phyloP scores from a whole-genome alignment of 2,329 filamentous ascomycete genomes.

The Colletotrichum sp. region DNA sequence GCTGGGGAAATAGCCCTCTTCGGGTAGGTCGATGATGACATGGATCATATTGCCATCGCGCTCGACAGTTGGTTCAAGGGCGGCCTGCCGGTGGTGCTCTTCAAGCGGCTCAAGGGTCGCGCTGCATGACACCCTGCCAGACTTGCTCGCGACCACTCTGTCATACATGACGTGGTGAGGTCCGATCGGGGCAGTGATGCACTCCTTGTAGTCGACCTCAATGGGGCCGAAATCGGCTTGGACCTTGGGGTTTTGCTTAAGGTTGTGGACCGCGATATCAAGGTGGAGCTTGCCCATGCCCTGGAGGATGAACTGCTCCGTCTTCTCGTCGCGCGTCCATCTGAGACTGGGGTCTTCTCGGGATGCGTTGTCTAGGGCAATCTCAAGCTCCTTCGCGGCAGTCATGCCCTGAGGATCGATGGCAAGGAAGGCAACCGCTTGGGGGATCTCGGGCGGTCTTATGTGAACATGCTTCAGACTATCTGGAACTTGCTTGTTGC shows the following conservation, averaged over 20 bases:
- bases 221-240: constrained; percentile 88
- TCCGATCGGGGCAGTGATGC: constrained; percentile 62
- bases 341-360: constrained; percentile 93
- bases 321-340: constrained; percentile 84
- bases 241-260: constrained; percentile 88
- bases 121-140: constrained; percentile 77
- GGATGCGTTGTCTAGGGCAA: constrained; percentile 77
- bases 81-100: constrained; percentile 34
- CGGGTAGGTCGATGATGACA: constrained; percentile 60
- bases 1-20: constrained; percentile 49
- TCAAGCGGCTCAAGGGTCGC: constrained; percentile 69
- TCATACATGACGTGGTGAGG: constrained; percentile 73
- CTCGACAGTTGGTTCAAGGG: constrained; percentile 49
- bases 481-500: constrained; percentile 65
- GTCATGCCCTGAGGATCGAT: constrained; percentile 80
- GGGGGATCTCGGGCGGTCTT: constrained; percentile 85
- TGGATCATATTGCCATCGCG: constrained; percentile 74
- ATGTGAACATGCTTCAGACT: constrained; percentile 79
- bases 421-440: constrained; percentile 95
- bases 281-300: constrained; percentile 97
- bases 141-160: constrained; percentile 78
- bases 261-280: constrained; percentile 87
- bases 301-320: constrained; percentile 89
- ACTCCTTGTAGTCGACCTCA: constrained; percentile 94
- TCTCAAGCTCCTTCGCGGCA: constrained; percentile 80